Conservation (phyloP, 2,329 filamentous ascomycete species). For the Daldinia sp. region DNA sequence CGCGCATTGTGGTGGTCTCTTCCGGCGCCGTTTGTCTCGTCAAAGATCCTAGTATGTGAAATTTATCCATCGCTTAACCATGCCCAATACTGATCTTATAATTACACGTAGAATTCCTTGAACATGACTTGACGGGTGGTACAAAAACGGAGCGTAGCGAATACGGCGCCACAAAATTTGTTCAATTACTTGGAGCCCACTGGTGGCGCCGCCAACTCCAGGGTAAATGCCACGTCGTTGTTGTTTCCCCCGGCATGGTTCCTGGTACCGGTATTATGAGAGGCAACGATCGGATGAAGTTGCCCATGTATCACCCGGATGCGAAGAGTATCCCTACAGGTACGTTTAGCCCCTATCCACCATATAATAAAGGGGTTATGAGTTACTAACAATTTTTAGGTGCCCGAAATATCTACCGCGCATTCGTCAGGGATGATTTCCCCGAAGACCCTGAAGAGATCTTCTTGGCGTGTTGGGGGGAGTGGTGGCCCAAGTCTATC, state of each 20-base stretch:
- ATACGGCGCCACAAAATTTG: constrained; percentile 59
- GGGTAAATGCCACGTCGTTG: constrained; percentile 56
- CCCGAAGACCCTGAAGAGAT: constrained; percentile 61
- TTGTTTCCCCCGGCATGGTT: constrained; percentile 62
- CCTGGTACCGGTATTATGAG: constrained; percentile 55
- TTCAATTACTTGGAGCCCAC: constrained; percentile 59
- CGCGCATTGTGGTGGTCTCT: constrained; percentile 60
- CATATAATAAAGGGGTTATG: too few species aligned
- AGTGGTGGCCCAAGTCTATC: constrained; percentile 61
- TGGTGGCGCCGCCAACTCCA: constrained; percentile 64
- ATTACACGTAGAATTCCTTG: constrained; percentile 33
- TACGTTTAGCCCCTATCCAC: constrained; percentile 31
- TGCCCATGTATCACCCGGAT: constrained; percentile 51
- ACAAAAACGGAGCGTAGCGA: constrained; percentile 47
- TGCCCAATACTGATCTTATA: not conserved
- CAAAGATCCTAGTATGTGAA: constrained; percentile 48
- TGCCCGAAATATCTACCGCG: constrained; percentile 55
- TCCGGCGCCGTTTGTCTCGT: constrained; percentile 57
- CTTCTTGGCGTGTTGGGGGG: constrained; percentile 64
- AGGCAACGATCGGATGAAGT: constrained; percentile 17
- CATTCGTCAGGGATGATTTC: constrained; percentile 56
- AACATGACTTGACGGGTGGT: constrained; percentile 45
- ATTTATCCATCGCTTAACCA: not conserved
- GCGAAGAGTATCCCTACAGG: constrained; percentile 59
- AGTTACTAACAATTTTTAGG: constrained; percentile 45